Evolutionary conservation across 768 basidiomycete genomes (phyloP).

Genomic region (Boletellus ananiceps): DNA sequence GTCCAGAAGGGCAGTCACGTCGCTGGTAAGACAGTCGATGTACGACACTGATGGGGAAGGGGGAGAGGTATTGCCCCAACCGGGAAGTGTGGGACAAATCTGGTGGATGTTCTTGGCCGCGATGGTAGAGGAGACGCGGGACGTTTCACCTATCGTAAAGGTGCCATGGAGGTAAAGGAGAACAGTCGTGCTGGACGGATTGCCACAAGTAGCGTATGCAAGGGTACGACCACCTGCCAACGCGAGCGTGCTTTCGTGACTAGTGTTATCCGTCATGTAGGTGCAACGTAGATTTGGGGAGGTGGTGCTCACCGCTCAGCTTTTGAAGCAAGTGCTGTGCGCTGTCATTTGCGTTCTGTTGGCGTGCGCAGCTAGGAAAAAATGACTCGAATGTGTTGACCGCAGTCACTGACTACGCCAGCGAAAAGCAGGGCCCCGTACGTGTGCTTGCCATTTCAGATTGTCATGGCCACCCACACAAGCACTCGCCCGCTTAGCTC

Average conservation of each 20-base stretch:
- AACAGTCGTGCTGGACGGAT: conserved; percentile 43
- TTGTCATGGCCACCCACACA: neutral
- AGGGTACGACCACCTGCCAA: conserved; percentile 41
- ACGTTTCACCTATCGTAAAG: conserved; percentile 46
- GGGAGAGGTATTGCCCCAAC: conserved; percentile 54
- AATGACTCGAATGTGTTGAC: no score
- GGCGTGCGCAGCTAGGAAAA: conserved; percentile 1
- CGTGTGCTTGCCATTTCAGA: neutral
- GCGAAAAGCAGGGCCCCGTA: no score
- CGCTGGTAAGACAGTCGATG: conserved; percentile 38
- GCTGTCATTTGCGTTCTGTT: neutral
- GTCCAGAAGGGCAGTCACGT: conserved; percentile 43
- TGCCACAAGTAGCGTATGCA: conserved; percentile 52
- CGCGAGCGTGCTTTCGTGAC: conserved; percentile 16
- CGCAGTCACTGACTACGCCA: neutral
- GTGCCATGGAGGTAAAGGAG: conserved; percentile 55
- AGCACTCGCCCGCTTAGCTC: conserved; percentile 36
- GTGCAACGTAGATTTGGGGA: neutral
- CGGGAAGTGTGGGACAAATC: conserved; percentile 51
- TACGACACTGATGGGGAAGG: conserved; percentile 33
- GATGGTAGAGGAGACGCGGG: conserved; percentile 31
- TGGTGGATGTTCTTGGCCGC: conserved; percentile 40
- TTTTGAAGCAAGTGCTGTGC: neutral
- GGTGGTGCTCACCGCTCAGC: neutral
- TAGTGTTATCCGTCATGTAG: conserved; percentile 5